Conservation (phyloP, 2,329 filamentous ascomycete species). For the Ophiocordyceps robertsii region DNA sequence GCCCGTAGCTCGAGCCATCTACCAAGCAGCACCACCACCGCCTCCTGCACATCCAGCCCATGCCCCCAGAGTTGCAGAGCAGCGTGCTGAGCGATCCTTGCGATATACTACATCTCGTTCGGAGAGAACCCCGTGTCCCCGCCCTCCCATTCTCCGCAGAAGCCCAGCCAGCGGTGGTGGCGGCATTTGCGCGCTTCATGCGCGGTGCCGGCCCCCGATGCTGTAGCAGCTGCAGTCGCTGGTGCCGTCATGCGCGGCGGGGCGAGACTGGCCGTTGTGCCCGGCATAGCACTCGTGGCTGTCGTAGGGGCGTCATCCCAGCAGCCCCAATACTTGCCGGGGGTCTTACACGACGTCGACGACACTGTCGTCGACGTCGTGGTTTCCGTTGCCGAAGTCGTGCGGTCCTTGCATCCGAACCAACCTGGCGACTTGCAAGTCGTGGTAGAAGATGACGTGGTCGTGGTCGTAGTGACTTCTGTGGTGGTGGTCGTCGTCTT, state of each 20-base stretch:
- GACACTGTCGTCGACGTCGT: slow-evolving; percentile 12
- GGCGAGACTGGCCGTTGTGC: slow-evolving; percentile 12
- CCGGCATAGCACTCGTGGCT: slow-evolving; percentile 7
- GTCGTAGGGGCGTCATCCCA: slow-evolving; percentile 27
- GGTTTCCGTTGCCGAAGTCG: slow-evolving; percentile 14
- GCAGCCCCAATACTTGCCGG: slow-evolving; percentile 45
- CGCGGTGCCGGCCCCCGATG: slow-evolving; percentile 9
- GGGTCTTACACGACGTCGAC: slow-evolving; percentile 30
- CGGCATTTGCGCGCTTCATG: slow-evolving; percentile 19
- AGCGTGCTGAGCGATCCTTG: too few species aligned
- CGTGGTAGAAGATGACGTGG: slow-evolving; percentile 14
- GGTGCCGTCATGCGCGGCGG: slow-evolving; percentile 17
- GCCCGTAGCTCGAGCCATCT: too few species aligned
- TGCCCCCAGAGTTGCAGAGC: background rate
- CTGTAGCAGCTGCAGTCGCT: slow-evolving; percentile 10
- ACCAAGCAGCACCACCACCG: too few species aligned
- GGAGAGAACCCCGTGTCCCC: slow-evolving; percentile 11
- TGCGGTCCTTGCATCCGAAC: slow-evolving; percentile 1
- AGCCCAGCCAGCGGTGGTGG: slow-evolving; percentile 25
- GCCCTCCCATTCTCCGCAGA: slow-evolving; percentile 24
- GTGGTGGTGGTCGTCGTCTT: slow-evolving; percentile 22
- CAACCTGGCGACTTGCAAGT: slow-evolving; percentile 2
- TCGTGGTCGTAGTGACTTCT: slow-evolving; percentile 5
- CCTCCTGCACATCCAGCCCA: slow-evolving; percentile 4
- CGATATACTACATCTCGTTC: slow-evolving; percentile 16